Evolutionary conservation across 257 asterid genomes (phyloP).

Genomic region (Solanum ossicruentum): DNA sequence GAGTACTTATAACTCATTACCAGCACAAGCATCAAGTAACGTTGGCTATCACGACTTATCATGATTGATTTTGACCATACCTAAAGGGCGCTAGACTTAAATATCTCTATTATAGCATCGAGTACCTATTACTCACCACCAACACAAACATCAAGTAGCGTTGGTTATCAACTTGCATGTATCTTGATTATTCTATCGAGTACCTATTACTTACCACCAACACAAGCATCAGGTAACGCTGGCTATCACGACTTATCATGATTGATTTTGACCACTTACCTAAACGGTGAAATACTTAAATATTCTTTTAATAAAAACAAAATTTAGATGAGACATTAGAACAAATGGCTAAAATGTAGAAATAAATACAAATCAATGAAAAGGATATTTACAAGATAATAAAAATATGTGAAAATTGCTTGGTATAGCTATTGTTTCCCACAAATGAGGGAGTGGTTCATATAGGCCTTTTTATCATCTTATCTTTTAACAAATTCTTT

Average conservation of each 20-base stretch:
- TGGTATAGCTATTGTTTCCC: constrained; percentile 42
- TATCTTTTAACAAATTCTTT: constrained; percentile 35
- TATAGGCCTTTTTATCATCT: constrained; percentile 44
- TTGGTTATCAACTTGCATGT: too few relatives aligned
- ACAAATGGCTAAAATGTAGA: neutral
- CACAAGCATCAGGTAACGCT: neutral
- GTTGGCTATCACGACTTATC: neutral
- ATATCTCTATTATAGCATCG: neutral
- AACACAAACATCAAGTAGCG: neutral
- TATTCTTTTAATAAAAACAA: neutral
- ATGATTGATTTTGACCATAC: neutral
- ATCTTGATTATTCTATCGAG: too few relatives aligned
- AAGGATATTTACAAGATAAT: neutral
- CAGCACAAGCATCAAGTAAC: too few relatives aligned
- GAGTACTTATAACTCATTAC: too few relatives aligned
- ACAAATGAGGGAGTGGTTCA: constrained; percentile 46
- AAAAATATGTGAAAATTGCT: neutral
- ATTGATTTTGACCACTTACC: neutral
- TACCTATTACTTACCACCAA: too few relatives aligned
- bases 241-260: neutral
- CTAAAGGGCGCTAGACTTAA: neutral
- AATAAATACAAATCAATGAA: neutral
- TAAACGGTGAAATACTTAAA: neutral
- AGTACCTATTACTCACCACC: neutral
- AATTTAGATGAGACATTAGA: neutral